Base-by-base conservation (phyloP, 352 stramenopile species). In the Pythium rishiriense region DNA sequence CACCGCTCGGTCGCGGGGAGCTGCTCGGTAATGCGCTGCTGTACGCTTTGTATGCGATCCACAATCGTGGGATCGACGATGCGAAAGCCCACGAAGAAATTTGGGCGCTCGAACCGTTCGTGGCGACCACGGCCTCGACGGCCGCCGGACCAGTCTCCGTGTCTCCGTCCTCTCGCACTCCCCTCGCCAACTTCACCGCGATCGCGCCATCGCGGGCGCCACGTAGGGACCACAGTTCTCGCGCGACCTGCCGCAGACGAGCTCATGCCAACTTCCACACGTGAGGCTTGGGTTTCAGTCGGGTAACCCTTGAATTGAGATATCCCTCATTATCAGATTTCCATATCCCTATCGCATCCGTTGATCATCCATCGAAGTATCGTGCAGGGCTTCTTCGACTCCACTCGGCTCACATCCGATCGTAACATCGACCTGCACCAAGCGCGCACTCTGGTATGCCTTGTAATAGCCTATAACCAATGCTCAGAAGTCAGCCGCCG, bases 11-110 rank as follows among this genome's bases (percentile, higher is more conserved):
- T 46, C 6, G 74, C 70, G 0, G 74, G 76, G 46, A 72, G 61
- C 31, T 52, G 19, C 14, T 62, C 52, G 4, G 53, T 48, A 22
- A 85, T 75, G 26, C 62, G 63, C 42, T 52, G 47, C 54, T 81
- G 74, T 6, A 83, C 58, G 25, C 28, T 3, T 39, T 68, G 50
- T 4, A 81, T 62, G 21, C 59, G 24, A 21, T 52, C 45, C 9
- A 73, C 47, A 24, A 81, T 55, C 9, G 35, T n/a, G 0, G 29
- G n/a, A 2, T 64, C 64, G 5, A 46, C 62, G 58, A 83, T 59
- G 4, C 73, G 74, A 39, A 81, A 79, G 4, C 64, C 72, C 0
- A 85, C 70, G n/a, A 85, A 83, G 74, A 78, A 81, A n/a, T 43
- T 43, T 12, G 37, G 37, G 15, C 37, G 37, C 37, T 43, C 37